Base-by-base conservation (phyloP, 352 stramenopile species). In the Phytophthora syringae region DNA sequence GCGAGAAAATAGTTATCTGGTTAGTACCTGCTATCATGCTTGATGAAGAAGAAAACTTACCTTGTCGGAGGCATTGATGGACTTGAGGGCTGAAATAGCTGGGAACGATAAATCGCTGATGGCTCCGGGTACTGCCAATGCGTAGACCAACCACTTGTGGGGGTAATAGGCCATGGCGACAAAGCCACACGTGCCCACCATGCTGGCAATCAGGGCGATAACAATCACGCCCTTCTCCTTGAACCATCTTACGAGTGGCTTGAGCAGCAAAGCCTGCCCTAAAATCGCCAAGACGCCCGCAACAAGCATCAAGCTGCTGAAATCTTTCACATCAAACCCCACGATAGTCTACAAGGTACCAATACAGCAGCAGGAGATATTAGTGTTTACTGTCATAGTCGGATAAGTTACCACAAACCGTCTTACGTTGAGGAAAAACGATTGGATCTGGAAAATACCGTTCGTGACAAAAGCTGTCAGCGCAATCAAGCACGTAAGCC, bases 371-470 rank as follows among this genome's bases (percentile, higher is more conserved):
- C 15, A 45, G 1, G 20, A 12, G 24, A n/a, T n/a, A n/a, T n/a
- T n/a, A n/a, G n/a, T n/a, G n/a, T n/a, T n/a, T n/a, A n/a, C n/a
- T n/a, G n/a, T n/a, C n/a, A n/a, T 66, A 70, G 58, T 52, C 7
- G 11, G 37, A 5, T n/a, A 43, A 12, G 16, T 43, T 5, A 13
- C 37, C 37, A 40, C 10, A 42, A 51, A 32, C 7, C 6, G 7
- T 54, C 70, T 57, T 47, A 87, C 80, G 49, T 94, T 94, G 13
- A 94, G 70, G 60, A 83, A 92, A 68, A 90, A 94, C 18, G 80
- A 72, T 25, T 77, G 79, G 47, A 90, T 90, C 48, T 90, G 81
- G 36, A 69, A 82, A 44, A 84, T 63, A 7, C 82, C 83, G 18
- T 77, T 82, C 37, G 69, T 56, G n/a, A 88, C 80, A 39, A 92